These are phyloP conservation scores for Pythium oligandrum DNA, from an alignment of 352 stramenopile species.

Conservation along the genomic window DNA sequence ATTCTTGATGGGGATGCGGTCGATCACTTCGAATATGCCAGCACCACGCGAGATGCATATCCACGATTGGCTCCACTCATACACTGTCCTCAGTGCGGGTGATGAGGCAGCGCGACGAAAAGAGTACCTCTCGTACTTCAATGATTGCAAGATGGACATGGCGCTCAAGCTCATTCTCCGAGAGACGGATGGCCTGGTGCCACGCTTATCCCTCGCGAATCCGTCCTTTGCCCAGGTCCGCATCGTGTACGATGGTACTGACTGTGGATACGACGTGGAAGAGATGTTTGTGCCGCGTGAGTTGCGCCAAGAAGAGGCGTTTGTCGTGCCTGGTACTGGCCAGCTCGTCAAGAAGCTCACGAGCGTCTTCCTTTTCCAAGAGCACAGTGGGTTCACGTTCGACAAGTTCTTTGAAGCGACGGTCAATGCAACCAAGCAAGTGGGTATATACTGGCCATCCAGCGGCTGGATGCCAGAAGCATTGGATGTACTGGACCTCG, in stretches of 20 bases:
- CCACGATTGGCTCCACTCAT: conserved; percentile 75
- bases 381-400: conserved; percentile 27
- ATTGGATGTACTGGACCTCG: conserved; percentile 28
- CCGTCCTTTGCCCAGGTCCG: conserved; percentile 35
- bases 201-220: conserved; percentile 18
- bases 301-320: conserved; percentile 16
- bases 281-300: conserved; percentile 30
- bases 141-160: conserved; percentile 56
- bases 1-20: conserved; percentile 48
- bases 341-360: conserved; percentile 65
- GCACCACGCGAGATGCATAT: conserved; percentile 51
- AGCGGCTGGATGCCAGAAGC: conserved; percentile 26
- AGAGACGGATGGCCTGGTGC: conserved; percentile 34
- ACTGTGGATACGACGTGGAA: conserved; percentile 27
- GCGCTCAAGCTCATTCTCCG: conserved; percentile 45
- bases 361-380: conserved; percentile 57
- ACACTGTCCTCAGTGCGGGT: conserved; percentile 36
- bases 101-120: conserved; percentile 26
- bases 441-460: conserved; percentile 58
- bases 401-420: conserved; percentile 37
- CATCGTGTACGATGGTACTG: conserved; percentile 52
- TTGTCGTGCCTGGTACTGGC: conserved; percentile 19
- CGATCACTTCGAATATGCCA: conserved; percentile 31
- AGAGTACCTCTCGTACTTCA: conserved; percentile 47
- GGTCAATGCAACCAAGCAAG: conserved; percentile 38